Evolutionary conservation across 306 rosid genomes (phyloP).

Genomic region (Dalbergia cochinchinensis): DNA sequence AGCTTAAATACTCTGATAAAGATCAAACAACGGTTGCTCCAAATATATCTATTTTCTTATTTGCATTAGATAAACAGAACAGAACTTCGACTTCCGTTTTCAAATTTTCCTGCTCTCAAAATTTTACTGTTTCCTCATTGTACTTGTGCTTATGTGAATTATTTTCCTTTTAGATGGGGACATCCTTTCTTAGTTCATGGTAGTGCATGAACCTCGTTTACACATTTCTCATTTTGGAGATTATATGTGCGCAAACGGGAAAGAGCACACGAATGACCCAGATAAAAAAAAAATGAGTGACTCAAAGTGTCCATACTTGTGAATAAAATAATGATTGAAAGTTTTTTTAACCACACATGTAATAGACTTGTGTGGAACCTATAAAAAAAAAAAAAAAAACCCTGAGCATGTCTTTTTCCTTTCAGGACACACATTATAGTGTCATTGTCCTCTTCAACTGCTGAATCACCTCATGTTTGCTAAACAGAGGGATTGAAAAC

Average conservation of each 20-base stretch:
- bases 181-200: background rate
- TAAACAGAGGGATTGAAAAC: background rate
- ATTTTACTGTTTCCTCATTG: background rate
- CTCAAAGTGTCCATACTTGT: background rate
- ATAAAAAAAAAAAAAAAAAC: no score
- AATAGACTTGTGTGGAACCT: background rate
- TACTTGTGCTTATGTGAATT: background rate
- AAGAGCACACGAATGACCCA: no score
- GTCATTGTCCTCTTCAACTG: background rate
- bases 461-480: background rate
- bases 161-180: background rate
- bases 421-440: background rate
- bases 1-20: background rate
- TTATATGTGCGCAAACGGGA: no score
- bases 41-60: constrained; percentile 4
- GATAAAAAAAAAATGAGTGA: no score
- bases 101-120: background rate
- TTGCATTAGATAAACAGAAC: background rate
- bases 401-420: background rate
- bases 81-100: background rate
- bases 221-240: background rate
- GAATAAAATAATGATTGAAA: background rate
- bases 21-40: background rate
- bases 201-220: background rate
- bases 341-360: background rate